Conservation (phyloP, 108 stramenopile genomes). For the Cyclotella kingstonii region DNA sequence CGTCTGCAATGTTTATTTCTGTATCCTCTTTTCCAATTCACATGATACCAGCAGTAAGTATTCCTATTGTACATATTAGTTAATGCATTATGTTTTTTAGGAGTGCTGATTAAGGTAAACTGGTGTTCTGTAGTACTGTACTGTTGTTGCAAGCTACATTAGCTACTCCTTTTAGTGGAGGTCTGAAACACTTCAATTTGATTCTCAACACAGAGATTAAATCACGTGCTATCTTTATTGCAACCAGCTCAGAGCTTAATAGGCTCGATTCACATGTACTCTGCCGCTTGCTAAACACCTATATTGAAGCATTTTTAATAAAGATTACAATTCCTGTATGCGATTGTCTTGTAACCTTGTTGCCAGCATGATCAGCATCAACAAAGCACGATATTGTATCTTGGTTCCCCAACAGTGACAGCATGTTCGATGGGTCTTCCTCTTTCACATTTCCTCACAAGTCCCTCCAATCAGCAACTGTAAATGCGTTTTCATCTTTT, state of each 20-base stretch:
- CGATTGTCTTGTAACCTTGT: constrained; percentile 32
- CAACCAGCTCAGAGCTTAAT: constrained; percentile 47
- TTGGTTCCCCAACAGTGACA: constrained; percentile 28
- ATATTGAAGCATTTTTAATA: constrained; percentile 38
- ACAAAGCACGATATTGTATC: constrained; percentile 20
- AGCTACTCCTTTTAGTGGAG: constrained; percentile 24
- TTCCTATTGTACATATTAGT: constrained; percentile 42
- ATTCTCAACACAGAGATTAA: constrained; percentile 24
- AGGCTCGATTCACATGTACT: constrained; percentile 42
- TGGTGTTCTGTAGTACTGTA: constrained; percentile 34
- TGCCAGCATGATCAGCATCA: constrained; percentile 49
- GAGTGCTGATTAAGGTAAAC: constrained; percentile 33
- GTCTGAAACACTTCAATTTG: constrained; percentile 41
- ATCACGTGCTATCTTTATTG: constrained; percentile 31
- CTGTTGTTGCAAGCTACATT: constrained; percentile 29
- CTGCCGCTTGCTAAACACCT: constrained; percentile 37
- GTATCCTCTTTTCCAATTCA: constrained; percentile 25
- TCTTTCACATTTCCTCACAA: constrained; percentile 31
- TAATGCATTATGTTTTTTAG: constrained; percentile 46
- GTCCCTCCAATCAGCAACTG: neutral
- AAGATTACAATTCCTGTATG: constrained; percentile 43
- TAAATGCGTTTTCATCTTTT: neutral
- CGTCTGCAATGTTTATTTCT: constrained; percentile 42
- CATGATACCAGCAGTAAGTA: constrained; percentile 32
- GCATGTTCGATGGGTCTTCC: constrained; percentile 28